Percentiles rank a stretch among this genome's conserved stretches.
These are phyloP conservation scores for Sporothrix brunneoviolacea DNA, from an alignment of 2,329 filamentous ascomycete species.

Conservation along the genomic window DNA sequence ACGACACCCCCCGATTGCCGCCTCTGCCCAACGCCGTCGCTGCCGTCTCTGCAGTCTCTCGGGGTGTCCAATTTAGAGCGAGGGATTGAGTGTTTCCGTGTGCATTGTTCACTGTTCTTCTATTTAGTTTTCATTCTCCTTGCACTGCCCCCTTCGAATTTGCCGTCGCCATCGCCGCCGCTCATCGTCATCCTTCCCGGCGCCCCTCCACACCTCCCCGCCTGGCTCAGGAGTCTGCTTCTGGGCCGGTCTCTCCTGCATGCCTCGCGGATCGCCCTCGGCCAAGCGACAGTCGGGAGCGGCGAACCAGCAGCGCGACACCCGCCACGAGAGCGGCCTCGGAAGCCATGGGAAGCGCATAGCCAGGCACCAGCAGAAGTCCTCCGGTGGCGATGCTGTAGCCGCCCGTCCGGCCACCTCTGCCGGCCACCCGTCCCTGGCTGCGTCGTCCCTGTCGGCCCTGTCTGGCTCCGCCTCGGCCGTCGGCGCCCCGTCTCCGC, in stretches of 20 bases:
- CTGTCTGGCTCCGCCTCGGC: neutral
- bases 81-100: neutral
- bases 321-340: constrained; percentile 80
- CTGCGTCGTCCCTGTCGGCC: neutral
- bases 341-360: constrained; percentile 67
- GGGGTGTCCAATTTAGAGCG: neutral
- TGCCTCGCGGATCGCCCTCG: constrained; percentile 55
- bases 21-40: neutral
- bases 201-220: neutral
- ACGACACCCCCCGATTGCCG: neutral
- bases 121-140: neutral
- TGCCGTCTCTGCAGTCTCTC: neutral
- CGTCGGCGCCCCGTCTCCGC: neutral
- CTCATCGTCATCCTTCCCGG: too few species aligned
- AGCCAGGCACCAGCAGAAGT: constrained; percentile 38
- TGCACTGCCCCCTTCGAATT: too few species aligned
- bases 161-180: too few species aligned
- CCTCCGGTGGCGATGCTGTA: constrained; percentile 12
- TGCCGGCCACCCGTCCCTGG: neutral
- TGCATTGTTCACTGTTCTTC: neutral
- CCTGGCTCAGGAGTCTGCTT: constrained; percentile 39
- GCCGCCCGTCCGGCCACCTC: neutral
- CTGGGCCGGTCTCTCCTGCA: constrained; percentile 42
- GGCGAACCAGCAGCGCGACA: constrained; percentile 61
- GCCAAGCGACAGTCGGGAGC: constrained; percentile 57